A percentile compares a stretch with the other conserved stretches of the same genome.
Evolutionary conservation across 1,139 yeast species (phyloP).

Genomic region (Blastobotrys proliferans): DNA sequence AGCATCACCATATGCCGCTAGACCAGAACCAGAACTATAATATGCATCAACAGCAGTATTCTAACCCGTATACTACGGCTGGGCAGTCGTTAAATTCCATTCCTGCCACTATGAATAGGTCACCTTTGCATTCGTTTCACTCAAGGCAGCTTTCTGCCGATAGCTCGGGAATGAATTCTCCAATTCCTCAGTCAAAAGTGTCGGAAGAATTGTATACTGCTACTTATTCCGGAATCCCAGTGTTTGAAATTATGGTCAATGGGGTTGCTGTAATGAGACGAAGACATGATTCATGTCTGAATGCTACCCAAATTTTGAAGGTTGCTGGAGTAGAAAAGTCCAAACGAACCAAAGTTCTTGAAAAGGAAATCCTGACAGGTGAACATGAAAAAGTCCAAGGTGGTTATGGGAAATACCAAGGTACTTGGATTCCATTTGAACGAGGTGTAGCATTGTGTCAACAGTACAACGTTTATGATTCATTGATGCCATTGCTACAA

Average conservation of each 20-base stretch:
- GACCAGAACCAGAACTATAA: no score
- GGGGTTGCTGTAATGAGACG: constrained; percentile 85
- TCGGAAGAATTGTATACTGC: constrained; percentile 21
- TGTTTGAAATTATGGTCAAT: constrained; percentile 73
- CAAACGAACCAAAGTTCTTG: constrained; percentile 76
- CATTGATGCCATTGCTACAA: constrained; percentile 57
- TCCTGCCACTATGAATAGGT: no score
- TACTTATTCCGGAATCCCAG: constrained; percentile 46
- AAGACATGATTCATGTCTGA: constrained; percentile 72
- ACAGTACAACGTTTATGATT: constrained; percentile 60
- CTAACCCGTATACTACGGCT: no score
- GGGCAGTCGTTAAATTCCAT: no score
- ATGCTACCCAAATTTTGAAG: constrained; percentile 86
- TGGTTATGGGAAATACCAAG: constrained; percentile 92
- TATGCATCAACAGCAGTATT: no score
- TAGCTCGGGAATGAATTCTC: constrained; percentile 1
- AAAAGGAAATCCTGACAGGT: constrained; percentile 82
- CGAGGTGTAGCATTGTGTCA: constrained; percentile 59
- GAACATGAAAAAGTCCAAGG: constrained; percentile 91
- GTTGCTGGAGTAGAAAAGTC: constrained; percentile 87
- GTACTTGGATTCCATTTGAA: constrained; percentile 78
- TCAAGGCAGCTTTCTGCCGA: constrained; percentile 3
- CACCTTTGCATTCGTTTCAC: constrained; percentile 1
- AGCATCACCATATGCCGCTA: no score
- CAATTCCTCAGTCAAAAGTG: neutral